Evolutionary conservation across 1,284 basidiomycete genomes (phyloP), one percentile per base, ranked within the genome.

Genomic region (Melanopsichium pennsylvanicum): DNA sequence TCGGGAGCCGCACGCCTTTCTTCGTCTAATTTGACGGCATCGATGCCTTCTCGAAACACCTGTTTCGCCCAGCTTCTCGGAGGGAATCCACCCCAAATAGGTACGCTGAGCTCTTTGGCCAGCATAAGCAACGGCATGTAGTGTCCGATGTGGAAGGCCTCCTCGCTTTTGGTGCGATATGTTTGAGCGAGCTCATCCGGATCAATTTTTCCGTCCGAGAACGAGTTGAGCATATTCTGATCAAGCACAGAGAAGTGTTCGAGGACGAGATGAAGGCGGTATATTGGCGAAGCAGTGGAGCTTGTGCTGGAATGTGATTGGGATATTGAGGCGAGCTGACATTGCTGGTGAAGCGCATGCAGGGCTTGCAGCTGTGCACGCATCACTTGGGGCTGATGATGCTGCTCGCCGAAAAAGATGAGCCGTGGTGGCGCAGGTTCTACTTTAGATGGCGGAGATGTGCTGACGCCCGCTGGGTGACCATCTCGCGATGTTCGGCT

Each of bases 381-480:
- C 40, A 76, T 48, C 21, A 76, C 74, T 6, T 57, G 33, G 2
- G 72, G 69, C 47, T 76, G 74, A 50, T 76, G 74, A 34, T 76
- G 74, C 32, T 76, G 74, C 42, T 76, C 74, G 29, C 74, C 74
- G 26, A 76, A 72, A 18, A 71, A 76, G 40, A 70, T 46, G 23
- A 74, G 31, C 11, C 69, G 42, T 2, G 62, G 67, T 23, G 63
- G 67, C 34, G 56, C 51, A 39, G 41, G n/a, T 13, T 45, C 29
- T 15, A 32, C 38, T 10, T 18, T 6, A 7, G 7, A 8, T 13
- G 19, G 4, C 13, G 41, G 10, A 25, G 16, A 3, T 6, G 23
- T 29, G 2, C 31, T 36, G 18, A 3, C 6, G 18, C 10, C 19
- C 16, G 16, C 12, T 3, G n/a, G 23, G 15, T 29, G 32, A 21